Evolutionary conservation across 2,329 filamentous ascomycete species (phyloP), one percentile per base, ranked within the genome.

Genomic region (Fusarium marasasianum): DNA sequence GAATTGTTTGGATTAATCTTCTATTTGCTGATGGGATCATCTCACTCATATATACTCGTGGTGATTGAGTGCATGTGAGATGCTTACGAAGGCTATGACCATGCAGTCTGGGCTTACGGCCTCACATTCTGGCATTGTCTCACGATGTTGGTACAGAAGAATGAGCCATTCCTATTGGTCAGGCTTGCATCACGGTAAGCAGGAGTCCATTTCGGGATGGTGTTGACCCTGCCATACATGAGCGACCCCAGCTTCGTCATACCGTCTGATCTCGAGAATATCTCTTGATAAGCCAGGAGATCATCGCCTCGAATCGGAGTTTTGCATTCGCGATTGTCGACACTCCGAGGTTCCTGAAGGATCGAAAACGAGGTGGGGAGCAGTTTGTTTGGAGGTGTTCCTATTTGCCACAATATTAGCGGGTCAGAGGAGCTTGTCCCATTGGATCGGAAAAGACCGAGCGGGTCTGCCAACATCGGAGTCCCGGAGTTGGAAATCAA

Each of bases 401-500:
- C 66, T 7, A 69, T 69, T 69, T 12, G 66, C 12, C 9, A 15
- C 3, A 1, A 1, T 2, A 15, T 45, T 29, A 51, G 38, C 26
- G 17, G 12, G 2, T 7, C 0, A 3, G 1, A 10, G 65, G 65
- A 56, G 37, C 29, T 4, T 8, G 8, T 11, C 29, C 33, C 12
- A 69, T 20, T 69, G 57, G 65, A 9, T 31, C 37, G 37, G 14
- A 13, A 0, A 35, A 20, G 13, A 13, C 66, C 43, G 38, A 51
- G 1, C 20, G 17, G 31, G 31, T 51, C 38, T 63, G n/a, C 8
- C 20, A 43, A 24, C 9, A 4, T 45, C 66, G 66, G 66, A 55
- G 29, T 38, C 41, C 38, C 66, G 66, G 65, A 69, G 66, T 69
- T 69, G 12, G 14, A 43, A 44, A 35, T 69, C 50, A 53, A 51